A percentile compares a stretch with the other conserved stretches of the same genome.
These are phyloP conservation scores for Fragilariopsis cylindrus DNA, from an alignment of 108 stramenopile genomes.

Conservation along the genomic window DNA sequence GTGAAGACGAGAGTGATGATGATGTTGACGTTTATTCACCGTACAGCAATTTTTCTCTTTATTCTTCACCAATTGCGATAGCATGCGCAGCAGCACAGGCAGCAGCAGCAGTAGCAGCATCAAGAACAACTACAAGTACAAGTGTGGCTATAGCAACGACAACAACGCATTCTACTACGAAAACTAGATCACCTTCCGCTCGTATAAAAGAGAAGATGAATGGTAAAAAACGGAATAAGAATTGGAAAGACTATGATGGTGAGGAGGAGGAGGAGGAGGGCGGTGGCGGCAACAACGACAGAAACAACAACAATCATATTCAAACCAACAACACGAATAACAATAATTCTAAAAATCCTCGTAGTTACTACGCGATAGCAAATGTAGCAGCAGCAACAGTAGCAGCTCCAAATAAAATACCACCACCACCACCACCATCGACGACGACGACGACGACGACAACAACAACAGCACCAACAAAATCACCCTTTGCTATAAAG, in stretches of 20 bases:
- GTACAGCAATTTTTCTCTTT: too few species aligned
- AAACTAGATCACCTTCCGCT: not conserved
- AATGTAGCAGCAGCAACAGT: slow-evolving; percentile 3
- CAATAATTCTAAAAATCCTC: not conserved
- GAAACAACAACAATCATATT: not conserved
- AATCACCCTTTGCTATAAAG: not conserved
- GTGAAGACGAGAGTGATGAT: too few species aligned
- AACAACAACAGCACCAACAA: not conserved
- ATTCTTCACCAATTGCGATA: too few species aligned
- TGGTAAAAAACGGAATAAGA: not conserved
- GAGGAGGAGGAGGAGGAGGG: too few species aligned
- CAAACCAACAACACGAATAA: not conserved
- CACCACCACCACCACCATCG: not conserved
- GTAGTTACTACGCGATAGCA: not conserved
- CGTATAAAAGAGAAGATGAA: not conserved
- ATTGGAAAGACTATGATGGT: not conserved
- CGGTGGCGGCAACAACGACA: too few species aligned
- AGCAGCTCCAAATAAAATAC: not conserved
- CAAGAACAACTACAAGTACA: not conserved
- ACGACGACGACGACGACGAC: not conserved
- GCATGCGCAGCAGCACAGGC: too few species aligned
- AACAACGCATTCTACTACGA: slow-evolving; percentile 1
- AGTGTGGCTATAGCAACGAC: not conserved
- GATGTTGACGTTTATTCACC: too few species aligned
- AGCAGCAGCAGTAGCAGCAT: not conserved